Conservation (phyloP, 495 filamentous ascomycete genomes). For the Annulohypoxylon maeteangense region DNA sequence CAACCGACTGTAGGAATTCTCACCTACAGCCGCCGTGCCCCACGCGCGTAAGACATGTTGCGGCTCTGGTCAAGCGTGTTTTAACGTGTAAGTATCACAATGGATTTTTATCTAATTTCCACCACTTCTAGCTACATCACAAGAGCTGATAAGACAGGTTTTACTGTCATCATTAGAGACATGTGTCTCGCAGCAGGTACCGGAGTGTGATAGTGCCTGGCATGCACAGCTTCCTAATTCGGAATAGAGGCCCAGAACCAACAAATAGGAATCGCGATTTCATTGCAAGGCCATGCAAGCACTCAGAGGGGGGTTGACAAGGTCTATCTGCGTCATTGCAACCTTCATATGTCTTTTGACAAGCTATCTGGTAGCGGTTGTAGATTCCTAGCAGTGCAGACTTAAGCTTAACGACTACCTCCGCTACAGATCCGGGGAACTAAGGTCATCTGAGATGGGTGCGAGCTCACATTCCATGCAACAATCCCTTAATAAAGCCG, state of each 20-base stretch:
- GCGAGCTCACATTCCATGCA: slow-evolving; percentile 37
- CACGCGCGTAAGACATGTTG: slow-evolving; percentile 27
- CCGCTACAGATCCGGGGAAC: slow-evolving; percentile 18
- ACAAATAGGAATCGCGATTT: slow-evolving; percentile 26
- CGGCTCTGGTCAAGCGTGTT: slow-evolving; percentile 26
- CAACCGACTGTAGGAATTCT: slow-evolving; percentile 24
- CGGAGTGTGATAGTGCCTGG: slow-evolving; percentile 40
- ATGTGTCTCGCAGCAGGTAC: slow-evolving; percentile 36
- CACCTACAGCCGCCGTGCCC: slow-evolving; percentile 11
- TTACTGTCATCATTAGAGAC: slow-evolving; percentile 32
- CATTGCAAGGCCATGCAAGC: slow-evolving; percentile 29
- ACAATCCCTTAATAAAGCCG: slow-evolving; percentile 29
- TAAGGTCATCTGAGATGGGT: slow-evolving; percentile 36
- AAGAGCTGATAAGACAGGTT: slow-evolving; percentile 38
- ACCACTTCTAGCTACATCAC: slow-evolving; percentile 28
- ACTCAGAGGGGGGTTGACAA: slow-evolving; percentile 33
- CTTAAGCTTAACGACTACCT: slow-evolving; percentile 34
- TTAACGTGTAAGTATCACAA: slow-evolving; percentile 29
- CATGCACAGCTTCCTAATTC: slow-evolving; percentile 46
- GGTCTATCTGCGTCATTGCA: slow-evolving; percentile 42
- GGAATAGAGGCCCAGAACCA: slow-evolving; percentile 31
- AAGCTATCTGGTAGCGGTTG: slow-evolving; percentile 14
- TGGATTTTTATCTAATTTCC: slow-evolving; percentile 17
- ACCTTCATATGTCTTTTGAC: slow-evolving; percentile 39
- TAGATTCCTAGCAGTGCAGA: slow-evolving; percentile 18